Conservation (phyloP, 2,329 filamentous ascomycete species). For the Hypoxylon sp. region DNA sequence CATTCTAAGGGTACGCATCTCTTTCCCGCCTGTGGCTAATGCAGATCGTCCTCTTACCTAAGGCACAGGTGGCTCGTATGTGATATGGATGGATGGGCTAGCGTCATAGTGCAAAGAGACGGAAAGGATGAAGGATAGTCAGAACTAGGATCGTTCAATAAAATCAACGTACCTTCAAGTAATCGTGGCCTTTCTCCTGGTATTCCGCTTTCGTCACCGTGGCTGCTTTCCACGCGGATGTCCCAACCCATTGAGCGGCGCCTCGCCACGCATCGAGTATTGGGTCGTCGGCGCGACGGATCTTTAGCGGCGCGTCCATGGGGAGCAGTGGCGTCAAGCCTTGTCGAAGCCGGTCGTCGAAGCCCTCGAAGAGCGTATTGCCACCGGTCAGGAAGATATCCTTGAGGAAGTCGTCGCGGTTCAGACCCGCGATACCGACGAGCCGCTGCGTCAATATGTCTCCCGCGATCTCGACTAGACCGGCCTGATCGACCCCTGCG, state of each 20-base stretch:
- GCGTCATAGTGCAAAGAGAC: background rate
- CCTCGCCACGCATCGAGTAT: conserved; percentile 93
- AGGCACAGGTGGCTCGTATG: conserved; percentile 2
- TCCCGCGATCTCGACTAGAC: conserved; percentile 89
- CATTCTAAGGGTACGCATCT: conserved; percentile 1
- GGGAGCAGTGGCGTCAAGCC: conserved; percentile 81
- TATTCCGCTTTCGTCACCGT: conserved; percentile 86
- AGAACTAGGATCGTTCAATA: conserved; percentile 11
- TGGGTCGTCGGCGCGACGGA: conserved; percentile 80
- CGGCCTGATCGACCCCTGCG: conserved; percentile 91
- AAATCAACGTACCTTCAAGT: conserved; percentile 78
- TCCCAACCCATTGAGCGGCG: conserved; percentile 84
- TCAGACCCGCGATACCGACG: conserved; percentile 58
- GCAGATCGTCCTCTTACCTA: background rate
- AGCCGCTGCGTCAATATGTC: conserved; percentile 91
- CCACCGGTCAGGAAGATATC: conserved; percentile 97
- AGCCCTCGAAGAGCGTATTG: conserved; percentile 85
- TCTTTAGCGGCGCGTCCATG: conserved; percentile 71
- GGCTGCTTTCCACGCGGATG: conserved; percentile 68
- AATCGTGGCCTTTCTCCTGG: conserved; percentile 90
- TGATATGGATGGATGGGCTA: background rate
- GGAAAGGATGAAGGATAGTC: conserved; percentile 23
- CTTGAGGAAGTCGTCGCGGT: conserved; percentile 77
- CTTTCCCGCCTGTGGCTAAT: background rate
- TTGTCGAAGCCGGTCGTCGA: conserved; percentile 81